Evolutionary conservation across 345 rosid genomes (phyloP).

Genomic region (Moricandia arvensis): DNA sequence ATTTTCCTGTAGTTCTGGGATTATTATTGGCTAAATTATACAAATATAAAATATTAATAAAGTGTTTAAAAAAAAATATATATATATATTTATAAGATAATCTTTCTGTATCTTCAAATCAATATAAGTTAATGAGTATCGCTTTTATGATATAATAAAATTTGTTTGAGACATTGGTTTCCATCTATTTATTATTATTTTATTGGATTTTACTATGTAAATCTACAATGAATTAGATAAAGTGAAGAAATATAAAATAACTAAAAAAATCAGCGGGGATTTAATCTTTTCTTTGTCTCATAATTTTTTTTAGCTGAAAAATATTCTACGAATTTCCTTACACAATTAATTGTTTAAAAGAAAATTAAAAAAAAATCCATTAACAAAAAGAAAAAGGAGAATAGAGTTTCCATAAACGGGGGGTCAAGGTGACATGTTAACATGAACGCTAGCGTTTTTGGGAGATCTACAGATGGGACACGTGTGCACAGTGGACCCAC

Average conservation of each 20-base stretch:
- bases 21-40: not conserved
- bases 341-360: not conserved
- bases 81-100: not conserved
- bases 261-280: not conserved
- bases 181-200: not conserved
- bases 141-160: not conserved
- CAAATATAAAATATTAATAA: too few species aligned
- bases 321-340: conserved; percentile 3
- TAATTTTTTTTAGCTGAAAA: not conserved
- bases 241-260: not conserved
- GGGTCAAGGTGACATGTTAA: conserved; percentile 55
- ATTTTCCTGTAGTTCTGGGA: conserved; percentile 16
- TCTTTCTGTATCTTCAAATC: not conserved
- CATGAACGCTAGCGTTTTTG: conserved; percentile 65
- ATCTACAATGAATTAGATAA: not conserved
- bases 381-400: not conserved
- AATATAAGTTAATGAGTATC: not conserved
- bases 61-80: not conserved
- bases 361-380: not conserved
- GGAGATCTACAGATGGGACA: conserved; percentile 77
- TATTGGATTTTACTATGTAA: not conserved
- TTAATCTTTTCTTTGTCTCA: not conserved
- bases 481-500: conserved; percentile 56
- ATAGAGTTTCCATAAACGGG: conserved; percentile 14
- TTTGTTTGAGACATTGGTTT: not conserved